Conservation (phyloP, 306 rosid genomes). For the Prinsepia uniflora region DNA sequence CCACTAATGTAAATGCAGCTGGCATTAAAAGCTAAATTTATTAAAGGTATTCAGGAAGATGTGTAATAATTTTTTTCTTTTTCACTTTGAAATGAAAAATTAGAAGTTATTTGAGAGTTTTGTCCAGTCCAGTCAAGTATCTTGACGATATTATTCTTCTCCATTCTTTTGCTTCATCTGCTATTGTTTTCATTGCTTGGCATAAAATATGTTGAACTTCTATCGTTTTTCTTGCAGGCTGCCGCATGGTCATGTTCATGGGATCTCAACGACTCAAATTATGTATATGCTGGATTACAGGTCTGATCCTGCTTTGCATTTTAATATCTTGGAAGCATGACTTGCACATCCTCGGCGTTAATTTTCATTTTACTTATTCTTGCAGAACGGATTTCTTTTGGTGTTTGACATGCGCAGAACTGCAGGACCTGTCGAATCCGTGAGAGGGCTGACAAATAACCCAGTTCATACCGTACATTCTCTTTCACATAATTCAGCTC, state of each 20-base stretch:
- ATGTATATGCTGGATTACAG: constrained; percentile 85
- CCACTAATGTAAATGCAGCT: not conserved
- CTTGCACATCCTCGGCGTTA: constrained; percentile 20
- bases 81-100: not conserved
- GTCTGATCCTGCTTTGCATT: constrained; percentile 32
- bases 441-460: constrained; percentile 56
- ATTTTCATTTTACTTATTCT: constrained; percentile 7
- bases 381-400: constrained; percentile 80
- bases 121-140: not conserved
- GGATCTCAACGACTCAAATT: constrained; percentile 59
- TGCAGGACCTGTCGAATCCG: constrained; percentile 55
- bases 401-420: constrained; percentile 85
- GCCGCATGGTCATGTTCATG: constrained; percentile 96
- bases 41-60: not conserved
- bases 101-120: not conserved
- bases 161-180: not conserved
- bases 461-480: constrained; percentile 79
- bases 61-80: no score
- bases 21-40: not conserved
- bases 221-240: constrained; percentile 37
- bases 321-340: constrained; percentile 10
- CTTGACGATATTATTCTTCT: not conserved
- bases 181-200: not conserved
- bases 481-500: constrained; percentile 46
- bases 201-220: not conserved